Evolutionary conservation across 2,329 filamentous ascomycete genomes (phyloP).

Genomic region (Diaporthe citrichinensis): DNA sequence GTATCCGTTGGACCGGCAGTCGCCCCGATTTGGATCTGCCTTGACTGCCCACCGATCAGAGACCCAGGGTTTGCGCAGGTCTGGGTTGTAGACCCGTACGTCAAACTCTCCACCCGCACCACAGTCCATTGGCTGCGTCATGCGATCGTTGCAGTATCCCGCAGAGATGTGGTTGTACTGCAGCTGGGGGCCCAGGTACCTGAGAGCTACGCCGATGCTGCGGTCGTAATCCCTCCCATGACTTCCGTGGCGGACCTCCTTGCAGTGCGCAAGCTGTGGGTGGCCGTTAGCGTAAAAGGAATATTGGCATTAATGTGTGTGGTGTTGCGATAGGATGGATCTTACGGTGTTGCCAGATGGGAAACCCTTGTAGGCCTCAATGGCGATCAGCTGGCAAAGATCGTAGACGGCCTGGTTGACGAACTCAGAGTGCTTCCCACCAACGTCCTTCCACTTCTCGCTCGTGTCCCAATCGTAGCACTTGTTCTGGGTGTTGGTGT

Average conservation of each 20-base stretch:
- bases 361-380: neutral
- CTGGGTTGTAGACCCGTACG: neutral
- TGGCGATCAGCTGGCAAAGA: neutral
- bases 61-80: neutral
- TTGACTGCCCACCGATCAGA: neutral
- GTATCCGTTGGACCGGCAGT: neutral
- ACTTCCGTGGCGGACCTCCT: neutral
- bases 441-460: slow-evolving; percentile 8
- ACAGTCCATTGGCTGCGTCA: neutral
- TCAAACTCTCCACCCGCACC: slow-evolving; percentile 3
- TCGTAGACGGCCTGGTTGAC: neutral
- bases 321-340: too few species aligned
- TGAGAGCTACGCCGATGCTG: slow-evolving; percentile 14
- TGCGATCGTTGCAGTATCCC: neutral
- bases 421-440: neutral
- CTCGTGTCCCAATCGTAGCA: neutral
- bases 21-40: neutral
- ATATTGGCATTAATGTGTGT: neutral
- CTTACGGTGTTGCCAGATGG: neutral
- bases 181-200: neutral
- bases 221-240: neutral
- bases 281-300: neutral
- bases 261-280: neutral
- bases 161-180: neutral
- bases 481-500: neutral